Conservation (phyloP, 768 basidiomycete species). For the Pisolithus marmoratus region DNA sequence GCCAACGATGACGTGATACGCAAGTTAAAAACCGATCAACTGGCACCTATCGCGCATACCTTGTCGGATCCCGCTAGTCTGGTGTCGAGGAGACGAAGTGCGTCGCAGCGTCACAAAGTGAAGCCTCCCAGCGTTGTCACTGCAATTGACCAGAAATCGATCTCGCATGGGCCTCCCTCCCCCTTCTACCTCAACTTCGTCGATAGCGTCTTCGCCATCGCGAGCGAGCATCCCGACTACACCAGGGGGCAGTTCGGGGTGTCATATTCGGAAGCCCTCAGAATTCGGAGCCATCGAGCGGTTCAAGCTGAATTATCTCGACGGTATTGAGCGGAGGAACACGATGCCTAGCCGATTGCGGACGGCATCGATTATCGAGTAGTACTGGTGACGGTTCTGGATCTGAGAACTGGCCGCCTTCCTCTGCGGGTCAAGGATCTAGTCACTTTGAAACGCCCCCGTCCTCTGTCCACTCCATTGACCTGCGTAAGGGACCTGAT, state of each 20-base stretch:
- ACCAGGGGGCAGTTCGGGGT: constrained; percentile 50
- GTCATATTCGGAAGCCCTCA: constrained; percentile 79
- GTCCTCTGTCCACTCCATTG: constrained; percentile 82
- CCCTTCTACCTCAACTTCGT: constrained; percentile 87
- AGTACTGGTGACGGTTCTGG: constrained; percentile 75
- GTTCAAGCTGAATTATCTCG: constrained; percentile 79
- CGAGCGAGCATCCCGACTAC: constrained; percentile 69
- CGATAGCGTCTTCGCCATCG: constrained; percentile 85
- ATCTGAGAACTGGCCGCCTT: constrained; percentile 62
- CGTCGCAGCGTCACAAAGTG: constrained; percentile 70
- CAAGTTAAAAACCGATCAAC: constrained; percentile 89
- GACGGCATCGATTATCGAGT: constrained; percentile 81
- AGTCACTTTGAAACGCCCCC: constrained; percentile 68
- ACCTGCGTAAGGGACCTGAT: constrained; percentile 70
- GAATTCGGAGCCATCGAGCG: constrained; percentile 85
- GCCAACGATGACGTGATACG: constrained; percentile 98
- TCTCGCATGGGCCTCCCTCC: constrained; percentile 80
- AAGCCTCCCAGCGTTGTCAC: constrained; percentile 78
- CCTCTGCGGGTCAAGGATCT: constrained; percentile 46
- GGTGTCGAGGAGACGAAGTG: constrained; percentile 67
- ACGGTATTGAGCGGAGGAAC: constrained; percentile 68
- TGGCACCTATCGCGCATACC: constrained; percentile 70
- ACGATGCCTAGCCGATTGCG: constrained; percentile 86
- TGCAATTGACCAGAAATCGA: constrained; percentile 54
- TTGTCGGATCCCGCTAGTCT: constrained; percentile 56